Percentiles rank a stretch among this genome's conserved stretches.
Evolutionary conservation across 257 asterid species (phyloP).

Genomic region (Linderniella brevidens): DNA sequence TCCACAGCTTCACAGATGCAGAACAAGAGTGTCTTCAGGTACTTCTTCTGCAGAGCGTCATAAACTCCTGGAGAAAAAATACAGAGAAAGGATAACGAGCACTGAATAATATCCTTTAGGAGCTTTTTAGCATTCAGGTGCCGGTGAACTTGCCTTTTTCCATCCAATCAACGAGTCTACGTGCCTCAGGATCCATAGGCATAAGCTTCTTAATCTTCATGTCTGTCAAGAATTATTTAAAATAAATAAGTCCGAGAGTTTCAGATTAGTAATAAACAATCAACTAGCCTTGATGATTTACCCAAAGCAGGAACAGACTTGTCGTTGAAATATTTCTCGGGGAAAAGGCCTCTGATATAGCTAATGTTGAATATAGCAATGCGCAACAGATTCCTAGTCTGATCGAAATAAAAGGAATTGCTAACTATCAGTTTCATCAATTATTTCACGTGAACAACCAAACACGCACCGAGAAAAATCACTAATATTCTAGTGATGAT

Average conservation of each 20-base stretch:
- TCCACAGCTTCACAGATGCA: slow-evolving; percentile 65
- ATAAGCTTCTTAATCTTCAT: slow-evolving; percentile 96
- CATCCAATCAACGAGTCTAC: slow-evolving; percentile 94
- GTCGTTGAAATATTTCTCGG: slow-evolving; percentile 83
- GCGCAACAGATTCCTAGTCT: slow-evolving; percentile 89
- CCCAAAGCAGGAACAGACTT: slow-evolving; percentile 92
- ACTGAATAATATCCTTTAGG: slow-evolving; percentile 6
- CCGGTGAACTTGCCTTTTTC: slow-evolving; percentile 54
- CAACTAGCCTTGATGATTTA: slow-evolving; percentile 12
- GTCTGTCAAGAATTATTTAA: slow-evolving; percentile 26
- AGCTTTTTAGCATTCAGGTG: slow-evolving; percentile 4
- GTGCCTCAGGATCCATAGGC: slow-evolving; percentile 97
- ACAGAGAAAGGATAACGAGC: slow-evolving; percentile 4
- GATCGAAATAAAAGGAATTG: slow-evolving; percentile 15
- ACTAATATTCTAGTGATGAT: no score
- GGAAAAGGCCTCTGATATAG: slow-evolving; percentile 91
- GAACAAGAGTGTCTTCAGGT: slow-evolving; percentile 79
- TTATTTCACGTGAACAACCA: neutral
- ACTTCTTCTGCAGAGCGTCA: slow-evolving; percentile 86
- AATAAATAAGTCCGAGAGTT: slow-evolving; percentile 8
- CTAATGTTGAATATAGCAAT: slow-evolving; percentile 95
- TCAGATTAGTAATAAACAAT: neutral
- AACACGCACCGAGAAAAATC: neutral
- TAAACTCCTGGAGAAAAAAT: slow-evolving; percentile 46
- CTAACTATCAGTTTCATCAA: neutral